phyloP scores from a whole-genome alignment of 192 early-diverging fungal genomes.

The Spizellomyces sp. region DNA sequence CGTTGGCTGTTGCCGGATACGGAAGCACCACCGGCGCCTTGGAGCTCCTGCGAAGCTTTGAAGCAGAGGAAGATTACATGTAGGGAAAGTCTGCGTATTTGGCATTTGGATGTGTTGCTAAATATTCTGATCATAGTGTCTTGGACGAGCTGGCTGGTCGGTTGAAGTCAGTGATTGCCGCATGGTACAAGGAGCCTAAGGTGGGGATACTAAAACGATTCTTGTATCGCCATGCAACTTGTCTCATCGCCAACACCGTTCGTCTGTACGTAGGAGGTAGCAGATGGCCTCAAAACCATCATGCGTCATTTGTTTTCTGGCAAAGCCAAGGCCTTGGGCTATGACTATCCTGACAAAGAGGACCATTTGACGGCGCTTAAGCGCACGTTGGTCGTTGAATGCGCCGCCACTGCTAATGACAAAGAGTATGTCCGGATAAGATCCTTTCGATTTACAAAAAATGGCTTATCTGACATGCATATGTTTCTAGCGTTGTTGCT shows the following conservation, averaged over 20 bases:
- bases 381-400: slow-evolving; percentile 73
- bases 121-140: too few relatives aligned
- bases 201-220: too few relatives aligned
- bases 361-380: slow-evolving; percentile 74
- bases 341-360: slow-evolving; percentile 71
- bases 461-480: too few relatives aligned
- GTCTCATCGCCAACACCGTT: too few relatives aligned
- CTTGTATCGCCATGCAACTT: too few relatives aligned
- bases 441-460: background rate
- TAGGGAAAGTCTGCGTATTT: too few relatives aligned
- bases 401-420: slow-evolving; percentile 74
- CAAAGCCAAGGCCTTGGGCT: slow-evolving; percentile 75
- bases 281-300: slow-evolving; percentile 66
- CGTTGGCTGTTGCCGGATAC: slow-evolving; percentile 77
- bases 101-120: background rate
- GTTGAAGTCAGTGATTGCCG: slow-evolving; percentile 62
- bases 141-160: slow-evolving; percentile 61
- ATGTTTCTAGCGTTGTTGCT: slow-evolving; percentile 46
- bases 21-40: slow-evolving; percentile 74
- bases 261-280: too few relatives aligned
- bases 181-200: slow-evolving; percentile 67
- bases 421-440: too few relatives aligned
- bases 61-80: slow-evolving; percentile 81
- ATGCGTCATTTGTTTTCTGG: slow-evolving; percentile 72
- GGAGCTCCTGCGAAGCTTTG: slow-evolving; percentile 71